Conservation (phyloP, 1,139 yeast species). For the Candida pseudoviswanathii region DNA sequence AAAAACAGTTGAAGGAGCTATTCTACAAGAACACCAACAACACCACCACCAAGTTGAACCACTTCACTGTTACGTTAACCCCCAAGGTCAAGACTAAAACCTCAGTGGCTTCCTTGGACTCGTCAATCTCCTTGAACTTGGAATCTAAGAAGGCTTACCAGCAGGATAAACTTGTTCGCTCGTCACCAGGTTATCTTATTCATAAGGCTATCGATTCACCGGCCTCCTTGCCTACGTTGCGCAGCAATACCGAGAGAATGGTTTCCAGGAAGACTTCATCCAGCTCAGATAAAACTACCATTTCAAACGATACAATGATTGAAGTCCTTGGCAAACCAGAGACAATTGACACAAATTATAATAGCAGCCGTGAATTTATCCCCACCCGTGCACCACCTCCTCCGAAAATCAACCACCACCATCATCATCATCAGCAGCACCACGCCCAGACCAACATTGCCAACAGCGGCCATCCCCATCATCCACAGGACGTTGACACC, state of each 20-base stretch:
- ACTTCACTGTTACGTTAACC: background rate
- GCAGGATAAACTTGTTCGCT: background rate
- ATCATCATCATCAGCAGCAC: background rate
- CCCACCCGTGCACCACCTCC: conserved; percentile 7
- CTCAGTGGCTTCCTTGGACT: background rate
- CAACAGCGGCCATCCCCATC: background rate
- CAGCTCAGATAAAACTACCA: conserved; percentile 1
- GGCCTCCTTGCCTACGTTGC: background rate
- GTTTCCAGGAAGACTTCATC: conserved; percentile 3
- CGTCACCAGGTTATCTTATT: background rate
- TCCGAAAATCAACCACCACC: conserved; percentile 2
- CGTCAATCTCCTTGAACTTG: background rate
- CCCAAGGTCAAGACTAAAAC: background rate
- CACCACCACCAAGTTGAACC: background rate
- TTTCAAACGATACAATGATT: conserved; percentile 6
- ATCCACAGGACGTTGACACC: background rate
- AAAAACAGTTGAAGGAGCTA: background rate
- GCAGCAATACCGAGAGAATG: background rate
- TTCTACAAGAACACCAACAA: background rate
- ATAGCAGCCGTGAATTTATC: conserved; percentile 4
- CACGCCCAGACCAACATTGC: background rate
- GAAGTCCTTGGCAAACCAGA: conserved; percentile 6
- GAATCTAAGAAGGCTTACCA: background rate
- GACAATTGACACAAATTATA: conserved; percentile 3
- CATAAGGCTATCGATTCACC: background rate